phyloP scores from a whole-genome alignment of 2,329 filamentous ascomycete genomes.

The Paecilomyces sp. region DNA sequence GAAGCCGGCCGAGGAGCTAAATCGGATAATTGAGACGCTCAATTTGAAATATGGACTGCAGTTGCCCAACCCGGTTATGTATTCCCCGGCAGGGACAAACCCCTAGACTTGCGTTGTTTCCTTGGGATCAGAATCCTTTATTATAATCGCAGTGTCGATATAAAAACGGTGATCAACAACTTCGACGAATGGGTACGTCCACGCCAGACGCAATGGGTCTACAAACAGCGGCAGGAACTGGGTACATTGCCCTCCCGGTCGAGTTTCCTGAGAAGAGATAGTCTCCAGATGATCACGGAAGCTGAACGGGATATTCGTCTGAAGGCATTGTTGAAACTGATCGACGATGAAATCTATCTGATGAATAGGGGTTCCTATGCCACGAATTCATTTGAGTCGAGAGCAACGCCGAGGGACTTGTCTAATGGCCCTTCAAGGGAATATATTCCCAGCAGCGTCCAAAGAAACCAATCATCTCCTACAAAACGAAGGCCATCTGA shows the following conservation, averaged over 20 bases:
- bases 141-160: constrained; percentile 15
- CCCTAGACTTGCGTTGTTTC: constrained; percentile 18
- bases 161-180: constrained; percentile 16
- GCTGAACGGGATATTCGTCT: constrained; percentile 19
- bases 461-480: constrained; percentile 2
- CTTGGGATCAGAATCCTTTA: constrained; percentile 21
- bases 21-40: constrained; percentile 21
- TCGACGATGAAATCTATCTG: constrained; percentile 27
- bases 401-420: constrained; percentile 5
- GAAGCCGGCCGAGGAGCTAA: constrained; percentile 15
- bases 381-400: constrained; percentile 1
- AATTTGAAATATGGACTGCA: constrained; percentile 28
- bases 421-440: constrained; percentile 6
- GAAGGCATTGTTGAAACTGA: constrained; percentile 16
- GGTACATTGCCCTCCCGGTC: constrained; percentile 17
- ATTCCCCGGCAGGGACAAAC: constrained; percentile 12
- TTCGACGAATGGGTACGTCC: constrained; percentile 25
- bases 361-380: constrained; percentile 14
- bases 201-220: constrained; percentile 12
- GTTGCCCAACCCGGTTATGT: constrained; percentile 18
- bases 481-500: constrained; percentile 11
- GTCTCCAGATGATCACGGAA: constrained; percentile 7
- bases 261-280: constrained; percentile 11
- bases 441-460: constrained; percentile 4
- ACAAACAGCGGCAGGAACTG: constrained; percentile 18